phyloP scores from a whole-genome alignment of 441 rosid genomes.

The Adansonia madagascariensis region DNA sequence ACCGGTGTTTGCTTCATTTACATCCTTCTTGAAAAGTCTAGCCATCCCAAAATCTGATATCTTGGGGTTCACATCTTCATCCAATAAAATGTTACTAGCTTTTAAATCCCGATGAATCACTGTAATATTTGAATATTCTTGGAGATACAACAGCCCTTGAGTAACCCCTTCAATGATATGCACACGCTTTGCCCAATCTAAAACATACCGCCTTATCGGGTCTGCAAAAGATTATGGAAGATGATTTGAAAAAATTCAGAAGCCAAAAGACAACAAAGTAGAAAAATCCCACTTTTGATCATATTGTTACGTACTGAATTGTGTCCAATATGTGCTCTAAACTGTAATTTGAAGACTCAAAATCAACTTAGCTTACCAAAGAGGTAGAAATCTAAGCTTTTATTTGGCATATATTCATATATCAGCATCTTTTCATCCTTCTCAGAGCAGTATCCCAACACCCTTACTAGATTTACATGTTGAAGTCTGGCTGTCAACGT shows the following conservation, averaged over 20 bases:
- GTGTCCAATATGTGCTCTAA: conserved; percentile 29
- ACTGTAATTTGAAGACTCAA: conserved; percentile 28
- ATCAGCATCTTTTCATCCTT: conserved; percentile 5
- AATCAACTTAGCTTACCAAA: conserved; percentile 22
- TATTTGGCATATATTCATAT: conserved; percentile 6
- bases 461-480: conserved; percentile 13
- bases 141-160: conserved; percentile 54
- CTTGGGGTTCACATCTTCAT: conserved; percentile 38
- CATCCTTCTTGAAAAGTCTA: conserved; percentile 34
- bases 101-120: conserved; percentile 45
- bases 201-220: conserved; percentile 4
- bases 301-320: neutral
- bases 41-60: conserved; percentile 52
- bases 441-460: conserved; percentile 1
- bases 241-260: neutral
- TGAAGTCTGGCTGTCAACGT: conserved; percentile 5
- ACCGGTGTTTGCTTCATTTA: conserved; percentile 36
- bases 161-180: conserved; percentile 42
- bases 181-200: conserved; percentile 46
- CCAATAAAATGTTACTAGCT: conserved; percentile 43
- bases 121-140: conserved; percentile 47
- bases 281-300: neutral
- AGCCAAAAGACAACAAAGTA: neutral
- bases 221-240: conserved; percentile 10
- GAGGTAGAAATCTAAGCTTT: conserved; percentile 12